phyloP scores from a whole-genome alignment of 1,284 basidiomycete genomes.

The Hypsizygus ulmarius region DNA sequence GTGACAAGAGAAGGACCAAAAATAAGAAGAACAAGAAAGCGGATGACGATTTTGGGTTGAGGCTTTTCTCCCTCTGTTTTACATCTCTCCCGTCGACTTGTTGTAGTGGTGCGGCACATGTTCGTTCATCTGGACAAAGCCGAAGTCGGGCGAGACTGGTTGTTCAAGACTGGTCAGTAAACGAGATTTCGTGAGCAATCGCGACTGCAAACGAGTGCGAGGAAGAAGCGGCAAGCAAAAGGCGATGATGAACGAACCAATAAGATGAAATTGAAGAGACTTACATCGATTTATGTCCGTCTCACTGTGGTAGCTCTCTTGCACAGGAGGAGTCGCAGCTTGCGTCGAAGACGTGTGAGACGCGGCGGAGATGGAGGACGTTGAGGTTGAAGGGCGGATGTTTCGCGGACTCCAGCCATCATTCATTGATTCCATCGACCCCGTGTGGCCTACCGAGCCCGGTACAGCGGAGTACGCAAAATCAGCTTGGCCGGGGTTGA shows the following conservation, averaged over 20 bases:
- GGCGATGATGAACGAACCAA: constrained; percentile 13
- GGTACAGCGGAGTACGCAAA: constrained; percentile 72
- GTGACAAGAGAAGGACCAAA: constrained; percentile 12
- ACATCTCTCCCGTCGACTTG: constrained; percentile 57
- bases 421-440: constrained; percentile 48
- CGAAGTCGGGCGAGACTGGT: constrained; percentile 79
- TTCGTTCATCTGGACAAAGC: constrained; percentile 73
- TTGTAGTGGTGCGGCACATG: constrained; percentile 64
- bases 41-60: not conserved
- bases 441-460: constrained; percentile 39
- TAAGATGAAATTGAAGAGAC: constrained; percentile 36
- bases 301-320: constrained; percentile 57
- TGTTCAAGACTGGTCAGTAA: constrained; percentile 45
- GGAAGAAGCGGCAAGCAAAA: constrained; percentile 11
- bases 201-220: constrained; percentile 10
- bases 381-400: constrained; percentile 69
- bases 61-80: constrained; percentile 17
- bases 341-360: constrained; percentile 72
- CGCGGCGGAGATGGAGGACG: constrained; percentile 67
- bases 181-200: constrained; percentile 27
- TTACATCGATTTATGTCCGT: constrained; percentile 79
- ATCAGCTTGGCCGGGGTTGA: constrained; percentile 62
- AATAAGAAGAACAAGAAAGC: constrained; percentile 13
- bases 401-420: constrained; percentile 44
- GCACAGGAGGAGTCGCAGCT: constrained; percentile 76